Evolutionary conservation across 2,329 filamentous ascomycete genomes (phyloP), one percentile per base, ranked within the genome.

Genomic region (Bipolaris victoriae): DNA sequence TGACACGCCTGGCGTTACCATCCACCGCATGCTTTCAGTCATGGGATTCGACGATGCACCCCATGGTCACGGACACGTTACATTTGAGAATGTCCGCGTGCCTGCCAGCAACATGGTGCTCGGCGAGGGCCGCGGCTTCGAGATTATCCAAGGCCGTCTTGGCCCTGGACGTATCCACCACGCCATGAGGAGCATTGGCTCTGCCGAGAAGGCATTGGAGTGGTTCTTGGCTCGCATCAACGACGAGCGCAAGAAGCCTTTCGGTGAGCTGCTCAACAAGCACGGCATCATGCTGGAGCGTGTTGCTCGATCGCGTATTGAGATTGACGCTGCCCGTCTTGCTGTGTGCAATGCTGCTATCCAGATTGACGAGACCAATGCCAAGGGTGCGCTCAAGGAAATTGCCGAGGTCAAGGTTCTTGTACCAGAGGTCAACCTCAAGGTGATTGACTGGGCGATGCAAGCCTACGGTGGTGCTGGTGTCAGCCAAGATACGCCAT

Each of bases 21-120:
- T 98, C 68, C 86, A 97, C 79, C 89, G 95, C 67, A 97, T 97
- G 91, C 83, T 99, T 53, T 89, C 84, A 49, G 94, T 98, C 64
- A 97, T 96, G 78, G 95, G 95, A 56, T 98, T 92, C 79, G 95
- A 98, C 76, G 95, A 99, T 70, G 95, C 95, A n/a, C 95, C 95
- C 2, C 95, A 99, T 77, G 95, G 95, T 54, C 95, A 99, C 80
- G 95, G 92, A 43, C 94, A 99, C 78, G 87, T 99, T 73, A 86
- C 82, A 35, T 98, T 99, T 80, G 83, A 88, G 57, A 90, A 98
- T 74, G 95, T 98, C 61, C 90, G 94, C 57, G 91, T 99, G 0
- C 94, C 94, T 7, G 87, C 83, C 31, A 81, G 82, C 69, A 95
- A 91, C 80, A 89, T 99, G 72, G 90, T 98, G 10, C 88, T 99